These are phyloP conservation scores for Pleurotus giganteus DNA, from an alignment of 768 basidiomycete species.

Conservation along the genomic window DNA sequence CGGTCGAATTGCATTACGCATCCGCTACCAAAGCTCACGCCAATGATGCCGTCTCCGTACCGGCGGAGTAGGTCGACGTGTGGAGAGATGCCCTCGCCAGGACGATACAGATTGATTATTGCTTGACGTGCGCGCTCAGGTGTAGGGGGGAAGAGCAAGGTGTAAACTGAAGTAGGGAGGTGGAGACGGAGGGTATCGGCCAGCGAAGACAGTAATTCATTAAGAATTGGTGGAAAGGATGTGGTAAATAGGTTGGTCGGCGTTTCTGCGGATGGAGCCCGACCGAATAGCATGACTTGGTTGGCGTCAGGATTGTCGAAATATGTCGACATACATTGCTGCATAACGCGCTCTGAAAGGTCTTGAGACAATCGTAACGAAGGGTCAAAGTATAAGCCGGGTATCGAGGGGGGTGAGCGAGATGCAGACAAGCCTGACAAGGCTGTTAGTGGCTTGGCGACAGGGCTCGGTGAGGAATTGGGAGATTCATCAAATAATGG, in stretches of 20 bases:
- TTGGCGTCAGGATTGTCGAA: conserved; percentile 53
- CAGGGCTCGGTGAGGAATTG: conserved; percentile 2
- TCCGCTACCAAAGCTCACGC: conserved; percentile 77
- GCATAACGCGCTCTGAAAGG: conserved; percentile 45
- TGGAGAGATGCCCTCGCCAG: conserved; percentile 86
- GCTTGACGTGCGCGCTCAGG: conserved; percentile 67
- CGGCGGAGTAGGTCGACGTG: conserved; percentile 85
- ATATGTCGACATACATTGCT: conserved; percentile 56
- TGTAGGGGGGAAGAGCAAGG: conserved; percentile 57
- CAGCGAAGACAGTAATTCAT: conserved; percentile 49
- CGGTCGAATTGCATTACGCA: conserved; percentile 77
- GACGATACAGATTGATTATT: conserved; percentile 86
- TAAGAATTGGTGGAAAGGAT: conserved; percentile 51
- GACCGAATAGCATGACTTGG: conserved; percentile 87
- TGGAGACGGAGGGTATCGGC: conserved; percentile 44
- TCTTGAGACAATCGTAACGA: conserved; percentile 46
- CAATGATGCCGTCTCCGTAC: conserved; percentile 88
- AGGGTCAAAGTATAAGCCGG: conserved; percentile 63
- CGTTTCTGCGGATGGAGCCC: conserved; percentile 22
- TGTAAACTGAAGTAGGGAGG: conserved; percentile 48
- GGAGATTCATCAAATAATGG: conserved; percentile 51
- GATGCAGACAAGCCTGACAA: conserved; percentile 18
- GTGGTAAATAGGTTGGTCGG: conserved; percentile 6
- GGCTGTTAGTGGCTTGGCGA: not conserved
- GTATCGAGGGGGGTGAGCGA: conserved; percentile 52